Evolutionary conservation across 768 basidiomycete genomes (phyloP).

Genomic region (Terana coerulea): DNA sequence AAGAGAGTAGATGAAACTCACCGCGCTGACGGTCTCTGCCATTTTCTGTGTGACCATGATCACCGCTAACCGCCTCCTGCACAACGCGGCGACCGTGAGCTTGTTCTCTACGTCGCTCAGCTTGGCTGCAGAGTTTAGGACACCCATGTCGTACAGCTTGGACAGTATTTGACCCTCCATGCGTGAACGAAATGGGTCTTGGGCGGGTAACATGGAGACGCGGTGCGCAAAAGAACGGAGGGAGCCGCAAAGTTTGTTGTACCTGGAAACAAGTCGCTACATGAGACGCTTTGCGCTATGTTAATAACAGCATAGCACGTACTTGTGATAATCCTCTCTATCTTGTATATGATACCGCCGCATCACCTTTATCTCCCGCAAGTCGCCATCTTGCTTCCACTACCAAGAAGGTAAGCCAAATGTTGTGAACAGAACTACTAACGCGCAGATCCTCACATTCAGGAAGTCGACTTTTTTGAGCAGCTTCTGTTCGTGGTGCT

Average conservation of each 20-base stretch:
- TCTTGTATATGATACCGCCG: slow-evolving; percentile 94
- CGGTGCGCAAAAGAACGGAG: slow-evolving; percentile 84
- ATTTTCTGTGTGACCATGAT: slow-evolving; percentile 91
- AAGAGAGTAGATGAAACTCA: slow-evolving; percentile 37
- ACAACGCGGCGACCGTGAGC: slow-evolving; percentile 93
- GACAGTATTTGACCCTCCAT: slow-evolving; percentile 87
- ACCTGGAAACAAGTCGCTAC: slow-evolving; percentile 37
- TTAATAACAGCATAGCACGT: slow-evolving; percentile 12
- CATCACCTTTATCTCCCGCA: slow-evolving; percentile 91
- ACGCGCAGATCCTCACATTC: slow-evolving; percentile 49
- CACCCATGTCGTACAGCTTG: slow-evolving; percentile 96
- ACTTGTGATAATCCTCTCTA: slow-evolving; percentile 94
- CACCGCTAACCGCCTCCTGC: slow-evolving; percentile 87
- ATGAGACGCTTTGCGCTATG: background rate
- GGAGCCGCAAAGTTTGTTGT: slow-evolving; percentile 93
- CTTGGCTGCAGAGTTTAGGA: slow-evolving; percentile 82
- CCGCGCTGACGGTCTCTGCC: slow-evolving; percentile 92
- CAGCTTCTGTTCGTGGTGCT: slow-evolving; percentile 93
- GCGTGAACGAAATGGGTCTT: slow-evolving; percentile 82
- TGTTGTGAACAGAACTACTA: background rate
- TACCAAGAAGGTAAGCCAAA: slow-evolving; percentile 28
- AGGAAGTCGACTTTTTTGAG: slow-evolving; percentile 97
- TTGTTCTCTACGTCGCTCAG: slow-evolving; percentile 93
- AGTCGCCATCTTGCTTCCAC: slow-evolving; percentile 96
- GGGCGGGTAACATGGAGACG: slow-evolving; percentile 78